Conservation (phyloP, 2,329 filamentous ascomycete genomes). For the Beauveria sp. region DNA sequence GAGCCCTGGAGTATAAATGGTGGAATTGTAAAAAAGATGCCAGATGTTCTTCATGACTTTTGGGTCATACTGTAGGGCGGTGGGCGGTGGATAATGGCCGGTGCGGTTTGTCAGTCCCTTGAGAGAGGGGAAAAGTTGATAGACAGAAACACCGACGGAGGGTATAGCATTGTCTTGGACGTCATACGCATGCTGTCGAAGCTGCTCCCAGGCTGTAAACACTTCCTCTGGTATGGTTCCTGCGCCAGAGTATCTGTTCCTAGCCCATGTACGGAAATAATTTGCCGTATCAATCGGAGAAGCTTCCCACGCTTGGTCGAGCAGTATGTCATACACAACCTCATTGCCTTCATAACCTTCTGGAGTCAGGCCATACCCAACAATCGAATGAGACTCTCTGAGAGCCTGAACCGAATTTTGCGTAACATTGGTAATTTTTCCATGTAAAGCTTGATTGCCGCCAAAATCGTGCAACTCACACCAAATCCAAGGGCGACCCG, state of each 20-base stretch:
- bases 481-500: constrained; percentile 47
- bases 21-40: neutral
- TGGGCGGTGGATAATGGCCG: neutral
- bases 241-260: constrained; percentile 29
- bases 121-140: neutral
- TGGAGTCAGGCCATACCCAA: neutral
- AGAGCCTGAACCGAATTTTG: constrained; percentile 36
- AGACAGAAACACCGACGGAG: neutral
- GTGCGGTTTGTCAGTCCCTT: neutral
- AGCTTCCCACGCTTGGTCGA: constrained; percentile 42
- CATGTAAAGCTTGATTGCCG: constrained; percentile 41
- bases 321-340: constrained; percentile 41
- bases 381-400: constrained; percentile 31
- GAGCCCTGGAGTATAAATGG: neutral
- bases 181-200: neutral
- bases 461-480: constrained; percentile 44
- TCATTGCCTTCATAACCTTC: constrained; percentile 41
- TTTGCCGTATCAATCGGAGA: constrained; percentile 32
- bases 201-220: neutral
- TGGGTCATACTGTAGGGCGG: neutral
- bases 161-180: neutral
- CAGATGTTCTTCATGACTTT: neutral
- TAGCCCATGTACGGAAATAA: constrained; percentile 40
- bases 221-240: neutral
- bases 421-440: constrained; percentile 41